Base-by-base conservation (phyloP, 768 basidiomycete species). In the Mycena leptocephala region DNA sequence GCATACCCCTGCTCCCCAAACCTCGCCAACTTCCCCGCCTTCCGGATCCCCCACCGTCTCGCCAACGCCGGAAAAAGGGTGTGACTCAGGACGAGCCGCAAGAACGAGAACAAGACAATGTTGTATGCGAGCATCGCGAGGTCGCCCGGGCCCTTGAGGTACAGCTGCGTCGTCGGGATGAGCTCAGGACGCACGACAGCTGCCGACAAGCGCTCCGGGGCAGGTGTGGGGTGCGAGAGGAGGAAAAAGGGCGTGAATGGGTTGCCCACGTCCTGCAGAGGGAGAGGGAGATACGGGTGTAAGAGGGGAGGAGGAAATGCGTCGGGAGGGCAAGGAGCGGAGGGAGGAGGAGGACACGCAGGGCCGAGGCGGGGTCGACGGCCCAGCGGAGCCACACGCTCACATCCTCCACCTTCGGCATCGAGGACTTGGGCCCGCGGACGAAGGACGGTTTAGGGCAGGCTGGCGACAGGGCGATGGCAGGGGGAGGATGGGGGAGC, bases 1-100 rank as follows among this genome's bases (percentile, higher is more conserved):
- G 93, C 92, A 80, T 95, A 95, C 0, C 89, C 93, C 79, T 94
- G 95, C 83, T 95, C 95, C 46, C 90, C 92, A 79, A 95, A 95
- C 37, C 95, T 85, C 63, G 89, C 86, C n/a, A 93, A 82, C 82
- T 93, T 95, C 56, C 72, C 69, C 67, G 79, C 78, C 73, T 84
- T 89, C 72, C 82, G 86, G 61, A 95, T 88, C 2, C 93, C 93
- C 35, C 88, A 87, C 53, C 82, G 78, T 28, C 73, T 48, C 35
- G 70, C 72, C 69, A 51, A 24, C n/a, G 55, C 55, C 2, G 63
- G 63, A 9, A 73, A 33, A 1, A 18, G 13, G 24, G 35, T 14
- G 39, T 48, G 18, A 8, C 28, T 5, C 22, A 66, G 18, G 16
- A 73, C 2, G 24, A 59, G 64, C 13, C 72, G 64, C 0, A 74